Evolutionary conservation across 257 asterid genomes (phyloP).

Genomic region (Fraxinus cuspidata): DNA sequence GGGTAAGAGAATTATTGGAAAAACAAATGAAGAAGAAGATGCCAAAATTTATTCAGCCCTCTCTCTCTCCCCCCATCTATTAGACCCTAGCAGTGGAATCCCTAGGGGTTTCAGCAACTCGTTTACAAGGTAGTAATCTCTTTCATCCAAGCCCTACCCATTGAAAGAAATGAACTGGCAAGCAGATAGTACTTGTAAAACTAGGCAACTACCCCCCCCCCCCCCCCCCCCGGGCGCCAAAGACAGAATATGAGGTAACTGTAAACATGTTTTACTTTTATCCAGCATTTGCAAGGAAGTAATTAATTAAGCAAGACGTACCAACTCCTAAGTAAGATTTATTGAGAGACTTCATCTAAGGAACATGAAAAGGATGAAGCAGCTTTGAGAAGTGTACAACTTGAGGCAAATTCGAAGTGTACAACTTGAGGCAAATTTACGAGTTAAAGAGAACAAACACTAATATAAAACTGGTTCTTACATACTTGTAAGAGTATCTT

Average conservation of each 20-base stretch:
- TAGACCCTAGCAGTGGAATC: not conserved
- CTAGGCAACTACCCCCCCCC: not conserved
- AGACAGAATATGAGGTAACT: not conserved
- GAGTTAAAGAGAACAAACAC: not conserved
- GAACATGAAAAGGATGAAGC: not conserved
- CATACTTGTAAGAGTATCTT: conserved; percentile 87
- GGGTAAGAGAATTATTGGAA: not conserved
- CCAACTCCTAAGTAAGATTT: not conserved
- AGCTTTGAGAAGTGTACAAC: not conserved
- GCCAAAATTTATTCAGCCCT: not conserved
- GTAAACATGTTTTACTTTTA: not conserved
- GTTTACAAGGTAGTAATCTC: not conserved
- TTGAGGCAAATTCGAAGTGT: not conserved
- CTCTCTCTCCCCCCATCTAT: not conserved
- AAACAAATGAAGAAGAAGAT: not conserved
- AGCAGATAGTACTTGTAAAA: not conserved
- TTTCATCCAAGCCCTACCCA: not conserved
- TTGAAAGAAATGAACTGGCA: not conserved
- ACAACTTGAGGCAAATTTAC: not conserved
- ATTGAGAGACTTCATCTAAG: not conserved
- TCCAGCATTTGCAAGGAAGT: not conserved
- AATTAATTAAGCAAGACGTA: not conserved
- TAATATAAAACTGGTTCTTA: conserved; percentile 19
- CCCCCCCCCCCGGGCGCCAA: not conserved
- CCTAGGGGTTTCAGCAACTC: not conserved